Evolutionary conservation across 306 rosid genomes (phyloP), one percentile per base, ranked within the genome.

Genomic region (Comarum palustre): DNA sequence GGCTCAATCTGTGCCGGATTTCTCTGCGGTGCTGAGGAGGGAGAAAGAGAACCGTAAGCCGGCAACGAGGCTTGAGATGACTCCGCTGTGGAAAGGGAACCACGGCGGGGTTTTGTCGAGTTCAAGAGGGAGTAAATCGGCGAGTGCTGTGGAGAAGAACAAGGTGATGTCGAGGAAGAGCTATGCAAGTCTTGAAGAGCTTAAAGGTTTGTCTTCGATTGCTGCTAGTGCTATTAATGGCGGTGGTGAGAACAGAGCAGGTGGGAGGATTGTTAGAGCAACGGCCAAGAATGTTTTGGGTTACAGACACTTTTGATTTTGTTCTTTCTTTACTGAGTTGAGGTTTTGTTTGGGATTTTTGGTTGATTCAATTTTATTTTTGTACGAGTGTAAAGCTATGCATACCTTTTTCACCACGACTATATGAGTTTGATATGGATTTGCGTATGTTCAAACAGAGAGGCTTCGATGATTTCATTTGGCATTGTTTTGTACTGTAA

Each of bases 1-100:
- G 19, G 93, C 97, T 17, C 97, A 95, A 31, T 95, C 97, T n/a
- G 97, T 95, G 66, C 97, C 99, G 1, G 96, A 94, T 70, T 91
- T 94, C 85, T 77, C 93, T 2, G 83, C 96, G 0, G 86, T 43
- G 1, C 73, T 95, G 81, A 64, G 96, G 77, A 90, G 90, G 61
- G 99, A 94, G 77, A 91, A 95, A 57, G 99, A 94, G 86, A 94
- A 94, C 20, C 78, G 96, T 5, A 91, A 81, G 73, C 97, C 83
- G 1, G 27, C 92, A 0, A 47, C 87, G 8, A 20, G 78, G 81
- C 73, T 69, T 71, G 92, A 86, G 80, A 79, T 81, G 81, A 94
- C 96, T 3, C 97, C 97, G 4, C 96, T 95, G 0, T 47, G 66
- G 54, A 92, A 81, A 48, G 73, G 13, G 6, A 68, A 77, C 24